A percentile compares a stretch with the other conserved stretches of the same genome.
Conservation (phyloP, 352 stramenopile genomes). For the Pythium sukuiense region DNA sequence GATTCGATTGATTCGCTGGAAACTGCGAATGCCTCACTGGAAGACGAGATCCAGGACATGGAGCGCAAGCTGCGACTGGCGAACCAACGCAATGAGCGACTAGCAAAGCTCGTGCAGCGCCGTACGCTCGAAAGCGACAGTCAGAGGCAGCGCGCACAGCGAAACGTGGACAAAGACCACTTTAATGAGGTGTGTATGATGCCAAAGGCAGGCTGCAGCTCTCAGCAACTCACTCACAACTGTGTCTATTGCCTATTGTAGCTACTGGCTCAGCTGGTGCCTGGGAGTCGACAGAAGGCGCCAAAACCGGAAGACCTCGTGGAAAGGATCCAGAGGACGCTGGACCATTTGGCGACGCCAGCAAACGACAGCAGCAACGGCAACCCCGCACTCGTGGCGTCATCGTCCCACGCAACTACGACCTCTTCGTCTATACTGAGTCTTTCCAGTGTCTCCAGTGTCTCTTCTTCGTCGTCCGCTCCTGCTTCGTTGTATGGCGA, state of each 20-base stretch:
- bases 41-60: slow-evolving; percentile 32
- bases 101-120: slow-evolving; percentile 33
- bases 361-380: background rate
- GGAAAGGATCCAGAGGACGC: slow-evolving; percentile 21
- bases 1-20: slow-evolving; percentile 35
- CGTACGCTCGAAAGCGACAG: slow-evolving; percentile 11
- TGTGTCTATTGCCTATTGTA: background rate
- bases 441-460: background rate
- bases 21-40: slow-evolving; percentile 25
- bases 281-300: background rate
- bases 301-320: slow-evolving; percentile 12
- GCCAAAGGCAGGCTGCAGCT: background rate
- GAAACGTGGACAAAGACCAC: slow-evolving; percentile 18
- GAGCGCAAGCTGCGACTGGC: slow-evolving; percentile 31
- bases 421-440: background rate
- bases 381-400: background rate
- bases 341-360: slow-evolving; percentile 15
- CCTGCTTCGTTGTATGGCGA: slow-evolving; percentile 6
- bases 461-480: slow-evolving; percentile 4
- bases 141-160: slow-evolving; percentile 8
- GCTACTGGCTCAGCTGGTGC: slow-evolving; percentile 9
- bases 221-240: background rate
- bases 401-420: background rate
- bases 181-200: slow-evolving; percentile 30
- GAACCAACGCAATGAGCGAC: slow-evolving; percentile 30